Conservation (phyloP, 106 monocot species). For the Hemerocallis citrina region DNA sequence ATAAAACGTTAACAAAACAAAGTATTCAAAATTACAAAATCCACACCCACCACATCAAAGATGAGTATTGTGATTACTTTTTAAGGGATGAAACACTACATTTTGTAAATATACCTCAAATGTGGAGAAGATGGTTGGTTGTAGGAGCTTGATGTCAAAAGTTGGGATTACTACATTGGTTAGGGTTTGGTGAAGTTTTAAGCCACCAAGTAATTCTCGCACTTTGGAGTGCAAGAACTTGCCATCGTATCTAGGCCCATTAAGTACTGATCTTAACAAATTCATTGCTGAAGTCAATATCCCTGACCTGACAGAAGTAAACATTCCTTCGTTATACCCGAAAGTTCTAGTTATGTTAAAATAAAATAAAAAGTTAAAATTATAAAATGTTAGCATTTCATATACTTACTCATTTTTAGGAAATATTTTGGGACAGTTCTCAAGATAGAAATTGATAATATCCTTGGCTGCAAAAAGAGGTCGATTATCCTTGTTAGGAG, state of each 20-base stretch:
- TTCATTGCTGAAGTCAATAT: background rate
- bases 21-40: too few species aligned
- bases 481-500: constrained; percentile 24
- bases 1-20: too few species aligned
- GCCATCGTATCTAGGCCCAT: constrained; percentile 55
- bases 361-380: too few species aligned
- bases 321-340: background rate
- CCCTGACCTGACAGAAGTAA: constrained; percentile 2
- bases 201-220: constrained; percentile 25
- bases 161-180: constrained; percentile 53
- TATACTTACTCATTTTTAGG: constrained; percentile 19
- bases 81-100: too few species aligned
- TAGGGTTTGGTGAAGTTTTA: constrained; percentile 33
- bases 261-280: constrained; percentile 1
- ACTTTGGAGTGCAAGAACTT: constrained; percentile 38
- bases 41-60: too few species aligned
- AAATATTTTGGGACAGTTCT: constrained; percentile 33
- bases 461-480: constrained; percentile 47
- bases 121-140: constrained; percentile 52
- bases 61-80: too few species aligned
- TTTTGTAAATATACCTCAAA: too few species aligned
- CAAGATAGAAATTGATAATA: constrained; percentile 37
- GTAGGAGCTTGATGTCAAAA: constrained; percentile 52
- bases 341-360: background rate
- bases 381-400: background rate